Evolutionary conservation across 345 rosid species (phyloP), one percentile per base, ranked within the genome.

Genomic region (Pseudoturritis turrita): DNA sequence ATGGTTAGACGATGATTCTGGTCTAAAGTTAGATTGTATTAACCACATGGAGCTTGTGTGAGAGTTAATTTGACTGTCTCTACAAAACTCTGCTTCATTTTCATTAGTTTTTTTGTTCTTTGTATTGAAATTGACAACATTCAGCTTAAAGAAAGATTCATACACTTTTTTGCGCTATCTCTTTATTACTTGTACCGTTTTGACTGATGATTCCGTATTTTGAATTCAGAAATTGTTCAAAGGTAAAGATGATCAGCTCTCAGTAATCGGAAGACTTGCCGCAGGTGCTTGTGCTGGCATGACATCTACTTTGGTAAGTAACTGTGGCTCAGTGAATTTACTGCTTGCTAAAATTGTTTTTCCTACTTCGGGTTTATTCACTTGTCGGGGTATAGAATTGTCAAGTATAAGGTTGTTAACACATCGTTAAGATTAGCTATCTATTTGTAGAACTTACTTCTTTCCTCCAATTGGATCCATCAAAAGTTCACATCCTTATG

Each of bases 241-340:
- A 59, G 90, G 88, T 65, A 86, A 84, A 73, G 92, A 88, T 75
- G 96, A 85, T 4, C 83, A 89, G 71, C 91, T 95, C 73, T 84
- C 96, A 29, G 87, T 94, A 68, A 63, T 89, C 17, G 99, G 92
- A 73, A 95, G 99, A 83, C 94, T 95, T 67, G 93, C 88, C 0
- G 98, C 98, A 0, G 98, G 99, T 75, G 98, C 99, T 83, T 91
- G 98, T 84, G 98, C 99, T 78, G 99, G 98, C 83, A 95, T 95
- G 97, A 89, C 99, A 10, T 95, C 99, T 62, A 95, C 99, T 78
- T 84, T 89, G 79, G 99, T 91, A 68, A 83, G 96, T 85, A 31
- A 45, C 63, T 58, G 35, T 26, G 11, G 46, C 58, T 23, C 3
- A 12, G 36, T 50, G 2, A 25, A 18, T 53, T 15, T 22, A 14